Percentiles rank a stretch among this genome's conserved stretches.
Evolutionary conservation across 169 alveolate genomes (phyloP).

Genomic region (Prorocentrum cordatum): DNA sequence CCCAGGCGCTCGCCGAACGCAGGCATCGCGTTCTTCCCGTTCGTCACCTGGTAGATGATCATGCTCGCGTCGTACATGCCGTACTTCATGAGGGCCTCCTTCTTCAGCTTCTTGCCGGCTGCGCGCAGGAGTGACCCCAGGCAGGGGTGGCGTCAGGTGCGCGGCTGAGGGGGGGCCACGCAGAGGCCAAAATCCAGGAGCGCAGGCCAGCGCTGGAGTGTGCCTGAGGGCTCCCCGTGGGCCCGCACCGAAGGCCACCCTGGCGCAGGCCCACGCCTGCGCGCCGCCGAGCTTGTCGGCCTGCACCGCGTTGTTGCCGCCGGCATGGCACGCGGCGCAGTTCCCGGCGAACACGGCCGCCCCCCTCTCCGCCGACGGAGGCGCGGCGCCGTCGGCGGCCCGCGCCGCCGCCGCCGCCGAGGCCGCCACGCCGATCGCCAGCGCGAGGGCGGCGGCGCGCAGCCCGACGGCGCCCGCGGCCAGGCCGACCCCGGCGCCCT

Average conservation of each 20-base stretch:
- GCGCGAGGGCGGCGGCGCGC: neutral
- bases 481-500: too few relatives aligned
- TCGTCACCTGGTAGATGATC: conserved; percentile 64
- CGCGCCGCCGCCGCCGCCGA: too few relatives aligned
- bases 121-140: too few relatives aligned
- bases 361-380: neutral
- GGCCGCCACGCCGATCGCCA: too few relatives aligned
- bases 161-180: too few relatives aligned
- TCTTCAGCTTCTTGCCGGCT: conserved; percentile 67
- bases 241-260: too few relatives aligned
- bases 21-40: conserved; percentile 70
- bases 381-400: neutral
- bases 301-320: conserved; percentile 69
- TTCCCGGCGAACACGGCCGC: neutral
- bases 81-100: conserved; percentile 55
- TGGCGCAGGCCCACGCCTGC: too few relatives aligned
- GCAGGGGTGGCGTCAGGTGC: too few relatives aligned
- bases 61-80: conserved; percentile 42
- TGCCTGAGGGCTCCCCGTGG: too few relatives aligned
- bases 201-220: too few relatives aligned
- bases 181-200: too few relatives aligned
- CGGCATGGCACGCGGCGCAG: conserved; percentile 69
- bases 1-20: conserved; percentile 61
- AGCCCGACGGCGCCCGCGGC: neutral
- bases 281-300: too few relatives aligned